phyloP scores from a whole-genome alignment of 139 green algal species.

The Picochlorum sp. region DNA sequence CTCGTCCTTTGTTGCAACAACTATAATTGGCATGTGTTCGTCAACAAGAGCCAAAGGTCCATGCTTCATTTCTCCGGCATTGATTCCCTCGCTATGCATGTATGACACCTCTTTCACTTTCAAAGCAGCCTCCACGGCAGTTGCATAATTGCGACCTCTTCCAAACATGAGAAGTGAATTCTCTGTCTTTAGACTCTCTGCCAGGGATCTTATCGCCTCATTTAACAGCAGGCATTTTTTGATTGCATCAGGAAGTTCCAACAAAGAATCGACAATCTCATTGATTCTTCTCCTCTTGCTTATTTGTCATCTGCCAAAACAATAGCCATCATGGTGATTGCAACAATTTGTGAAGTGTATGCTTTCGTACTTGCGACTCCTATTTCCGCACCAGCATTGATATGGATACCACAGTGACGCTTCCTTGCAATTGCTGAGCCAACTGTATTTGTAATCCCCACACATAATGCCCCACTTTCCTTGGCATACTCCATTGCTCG shows the following conservation, averaged over 20 bases:
- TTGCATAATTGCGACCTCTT: slow-evolving; percentile 67
- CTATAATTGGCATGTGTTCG: slow-evolving; percentile 81
- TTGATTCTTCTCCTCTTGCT: slow-evolving; percentile 32
- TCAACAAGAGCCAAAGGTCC: slow-evolving; percentile 93
- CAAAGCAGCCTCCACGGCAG: slow-evolving; percentile 56
- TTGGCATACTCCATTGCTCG: slow-evolving; percentile 52
- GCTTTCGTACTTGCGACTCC: slow-evolving; percentile 69
- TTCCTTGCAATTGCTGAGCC: slow-evolving; percentile 60
- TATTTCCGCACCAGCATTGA: slow-evolving; percentile 73
- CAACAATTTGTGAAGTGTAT: slow-evolving; percentile 53
- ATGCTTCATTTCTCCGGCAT: slow-evolving; percentile 99
- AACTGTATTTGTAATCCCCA: slow-evolving; percentile 78
- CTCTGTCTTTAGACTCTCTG: slow-evolving; percentile 46
- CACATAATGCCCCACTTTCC: slow-evolving; percentile 52
- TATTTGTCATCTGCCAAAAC: slow-evolving; percentile 54
- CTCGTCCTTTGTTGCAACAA: slow-evolving; percentile 61
- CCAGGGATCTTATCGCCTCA: slow-evolving; percentile 44
- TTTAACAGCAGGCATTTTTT: slow-evolving; percentile 39
- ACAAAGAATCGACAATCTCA: slow-evolving; percentile 53
- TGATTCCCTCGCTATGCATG: slow-evolving; percentile 95
- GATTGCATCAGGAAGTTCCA: slow-evolving; percentile 43
- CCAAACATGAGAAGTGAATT: slow-evolving; percentile 47
- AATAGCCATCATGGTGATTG: slow-evolving; percentile 59
- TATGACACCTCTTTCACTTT: slow-evolving; percentile 86
- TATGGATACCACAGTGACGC: slow-evolving; percentile 62